Conservation (phyloP, 371 early-diverging fungal genomes). For the Entomophthora muscae region DNA sequence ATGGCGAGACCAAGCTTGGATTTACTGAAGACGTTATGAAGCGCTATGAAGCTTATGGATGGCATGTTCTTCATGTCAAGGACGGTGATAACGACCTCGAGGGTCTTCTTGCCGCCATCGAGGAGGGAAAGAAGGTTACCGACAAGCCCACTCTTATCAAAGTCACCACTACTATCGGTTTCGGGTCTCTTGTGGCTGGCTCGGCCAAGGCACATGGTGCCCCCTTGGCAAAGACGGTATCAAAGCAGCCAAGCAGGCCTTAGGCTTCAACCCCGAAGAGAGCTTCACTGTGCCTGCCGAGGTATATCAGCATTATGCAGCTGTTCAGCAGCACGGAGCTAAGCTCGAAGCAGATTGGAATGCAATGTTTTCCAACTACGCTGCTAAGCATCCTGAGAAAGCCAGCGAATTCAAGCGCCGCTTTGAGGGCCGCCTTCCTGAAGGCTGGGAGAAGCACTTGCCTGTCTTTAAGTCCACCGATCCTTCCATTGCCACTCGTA, state of each 20-base stretch:
- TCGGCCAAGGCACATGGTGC: constrained; percentile 81
- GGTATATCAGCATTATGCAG: constrained; percentile 41
- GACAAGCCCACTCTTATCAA: constrained; percentile 82
- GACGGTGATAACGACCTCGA: constrained; percentile 74
- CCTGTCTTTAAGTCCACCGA: constrained; percentile 68
- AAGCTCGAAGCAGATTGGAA: constrained; percentile 58
- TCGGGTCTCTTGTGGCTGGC: constrained; percentile 74
- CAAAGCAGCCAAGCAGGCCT: constrained; percentile 62
- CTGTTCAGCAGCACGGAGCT: constrained; percentile 35
- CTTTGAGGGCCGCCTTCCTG: constrained; percentile 48
- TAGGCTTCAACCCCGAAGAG: constrained; percentile 66
- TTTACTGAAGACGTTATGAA: constrained; percentile 88
- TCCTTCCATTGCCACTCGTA: constrained; percentile 77
- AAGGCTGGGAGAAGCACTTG: constrained; percentile 45
- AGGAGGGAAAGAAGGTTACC: constrained; percentile 59
- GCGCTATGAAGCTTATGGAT: constrained; percentile 89
- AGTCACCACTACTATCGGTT: constrained; percentile 70
- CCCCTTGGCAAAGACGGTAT: constrained; percentile 82
- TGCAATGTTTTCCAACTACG: constrained; percentile 40
- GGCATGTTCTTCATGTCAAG: constrained; percentile 64
- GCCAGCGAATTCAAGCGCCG: constrained; percentile 66
- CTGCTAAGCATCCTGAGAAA: constrained; percentile 39
- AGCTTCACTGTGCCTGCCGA: constrained; percentile 50
- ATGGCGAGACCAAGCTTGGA: constrained; percentile 74
- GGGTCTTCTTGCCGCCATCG: constrained; percentile 52